Evolutionary conservation across 352 stramenopile genomes (phyloP).

Genomic region (Phytophthora pinifolia): DNA sequence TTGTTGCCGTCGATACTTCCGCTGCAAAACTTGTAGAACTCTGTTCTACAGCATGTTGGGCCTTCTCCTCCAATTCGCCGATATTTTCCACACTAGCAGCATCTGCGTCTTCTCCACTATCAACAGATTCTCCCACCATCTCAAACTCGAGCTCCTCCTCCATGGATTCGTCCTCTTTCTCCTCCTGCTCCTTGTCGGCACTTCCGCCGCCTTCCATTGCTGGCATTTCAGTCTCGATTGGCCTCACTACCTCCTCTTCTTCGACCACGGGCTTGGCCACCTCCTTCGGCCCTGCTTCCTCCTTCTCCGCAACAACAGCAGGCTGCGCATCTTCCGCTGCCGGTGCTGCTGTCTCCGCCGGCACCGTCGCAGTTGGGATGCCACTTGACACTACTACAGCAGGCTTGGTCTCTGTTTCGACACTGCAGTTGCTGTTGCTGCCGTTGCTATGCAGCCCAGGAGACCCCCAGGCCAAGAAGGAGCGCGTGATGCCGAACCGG

Average conservation of each 20-base stretch:
- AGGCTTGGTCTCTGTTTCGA: not conserved
- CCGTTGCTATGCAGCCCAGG: not conserved
- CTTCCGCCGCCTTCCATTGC: not conserved
- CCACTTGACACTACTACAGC: not conserved
- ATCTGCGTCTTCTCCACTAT: slow-evolving; percentile 16
- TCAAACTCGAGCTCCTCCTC: slow-evolving; percentile 21
- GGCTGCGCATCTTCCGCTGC: not conserved
- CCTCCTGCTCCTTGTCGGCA: not conserved
- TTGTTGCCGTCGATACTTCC: not conserved
- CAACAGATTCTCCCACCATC: slow-evolving; percentile 6
- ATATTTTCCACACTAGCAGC: slow-evolving; percentile 13
- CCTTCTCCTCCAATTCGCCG: slow-evolving; percentile 4
- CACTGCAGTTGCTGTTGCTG: not conserved
- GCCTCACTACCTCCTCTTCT: not conserved
- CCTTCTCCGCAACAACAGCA: not conserved
- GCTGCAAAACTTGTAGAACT: not conserved
- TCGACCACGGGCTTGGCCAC: not conserved
- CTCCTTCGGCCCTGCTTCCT: slow-evolving; percentile 5
- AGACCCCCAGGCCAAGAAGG: slow-evolving; percentile 26
- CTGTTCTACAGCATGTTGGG: not conserved
- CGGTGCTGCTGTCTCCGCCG: not conserved
- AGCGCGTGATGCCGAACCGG: slow-evolving; percentile 18
- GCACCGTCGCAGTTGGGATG: not conserved
- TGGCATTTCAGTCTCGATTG: too few species aligned
- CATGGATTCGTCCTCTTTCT: slow-evolving; percentile 4